A percentile compares a stretch with the other conserved stretches of the same genome.
Evolutionary conservation across 768 basidiomycete genomes (phyloP).

Genomic region (Imleria badia): DNA sequence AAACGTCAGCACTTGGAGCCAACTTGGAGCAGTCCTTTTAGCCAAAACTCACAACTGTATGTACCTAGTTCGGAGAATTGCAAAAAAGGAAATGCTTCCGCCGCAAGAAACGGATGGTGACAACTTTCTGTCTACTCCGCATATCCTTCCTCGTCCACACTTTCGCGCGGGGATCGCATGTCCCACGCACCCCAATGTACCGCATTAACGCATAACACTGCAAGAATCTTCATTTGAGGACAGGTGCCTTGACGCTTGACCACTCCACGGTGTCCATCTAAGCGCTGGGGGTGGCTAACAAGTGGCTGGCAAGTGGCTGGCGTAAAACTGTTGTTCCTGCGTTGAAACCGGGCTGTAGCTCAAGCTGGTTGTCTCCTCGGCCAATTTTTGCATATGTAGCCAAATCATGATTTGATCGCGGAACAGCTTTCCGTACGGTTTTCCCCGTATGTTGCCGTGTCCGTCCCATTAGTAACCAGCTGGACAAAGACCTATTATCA

Average conservation of each 20-base stretch:
- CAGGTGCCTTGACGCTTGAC: no score
- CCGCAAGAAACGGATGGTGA: neutral
- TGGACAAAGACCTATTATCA: neutral
- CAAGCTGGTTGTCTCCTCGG: neutral
- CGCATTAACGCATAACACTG: no score
- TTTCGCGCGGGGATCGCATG: conserved; percentile 5
- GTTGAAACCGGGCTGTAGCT: neutral
- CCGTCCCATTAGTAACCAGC: no score
- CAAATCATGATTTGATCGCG: neutral
- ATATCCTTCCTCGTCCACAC: neutral
- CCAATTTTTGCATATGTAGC: no score
- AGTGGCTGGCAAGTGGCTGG: no score
- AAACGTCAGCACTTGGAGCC: neutral
- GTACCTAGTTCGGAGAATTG: neutral
- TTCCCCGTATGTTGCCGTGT: neutral
- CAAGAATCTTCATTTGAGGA: no score
- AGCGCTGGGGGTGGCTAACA: no score
- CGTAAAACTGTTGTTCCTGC: neutral
- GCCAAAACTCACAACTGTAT: neutral
- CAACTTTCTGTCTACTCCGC: neutral
- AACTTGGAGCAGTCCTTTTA: neutral
- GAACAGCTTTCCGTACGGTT: conserved; percentile 1
- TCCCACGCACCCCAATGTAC: neutral
- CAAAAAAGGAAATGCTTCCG: neutral
- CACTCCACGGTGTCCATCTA: neutral